Base-by-base conservation (phyloP, 768 basidiomycete species). In the Pulveroboletus ravenelii region DNA sequence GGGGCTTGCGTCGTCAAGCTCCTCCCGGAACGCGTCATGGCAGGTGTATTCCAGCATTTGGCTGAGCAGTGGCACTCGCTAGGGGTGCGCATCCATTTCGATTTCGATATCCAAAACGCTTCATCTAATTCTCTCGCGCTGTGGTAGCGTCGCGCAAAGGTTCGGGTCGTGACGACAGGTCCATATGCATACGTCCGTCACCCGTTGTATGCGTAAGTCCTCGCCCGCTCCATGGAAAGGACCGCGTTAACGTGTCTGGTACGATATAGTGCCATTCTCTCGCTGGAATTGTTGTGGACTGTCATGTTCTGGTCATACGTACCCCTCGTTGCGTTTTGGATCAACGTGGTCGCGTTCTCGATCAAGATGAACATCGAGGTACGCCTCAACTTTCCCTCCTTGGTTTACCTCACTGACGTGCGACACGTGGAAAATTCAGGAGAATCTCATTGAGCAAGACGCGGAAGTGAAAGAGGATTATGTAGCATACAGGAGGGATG, bases 171-270 rank as follows among this genome's bases (percentile, higher is more conserved):
- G 14, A 52, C 55, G 27, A 62, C 56, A 10, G 68, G 70, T n/a
- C 64, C 66, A 1, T 68, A 67, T 41, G 53, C 56, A 14, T 55
- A 59, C 46, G 62, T 68, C 25, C 69, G 68, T 39, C 68, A 70
- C 51, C 65, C 63, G 1, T 25, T 65, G 29, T 67, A 66, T 39
- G 45, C 34, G 64, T 67, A 42, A 38, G 58, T 46, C 14, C 1
- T 31, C 27, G 6, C 18, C 32, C 3, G 31, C 3, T 17, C n/a
- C 17, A n/a, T 10, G 10, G 35, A 45, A 50, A 27, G 23, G 20
- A 44, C 7, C 7, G 1, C 13, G 3, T 34, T 29, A 13, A 14
- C 15, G 12, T 17, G 6, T 10, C 14, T 27, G 23, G 12, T 31
- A 23, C 13, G 36, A 30, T 5, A 23, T 9, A 53, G 53, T 31